phyloP scores from a whole-genome alignment of 192 early-diverging fungal species.

The Coemansia sp. region DNA sequence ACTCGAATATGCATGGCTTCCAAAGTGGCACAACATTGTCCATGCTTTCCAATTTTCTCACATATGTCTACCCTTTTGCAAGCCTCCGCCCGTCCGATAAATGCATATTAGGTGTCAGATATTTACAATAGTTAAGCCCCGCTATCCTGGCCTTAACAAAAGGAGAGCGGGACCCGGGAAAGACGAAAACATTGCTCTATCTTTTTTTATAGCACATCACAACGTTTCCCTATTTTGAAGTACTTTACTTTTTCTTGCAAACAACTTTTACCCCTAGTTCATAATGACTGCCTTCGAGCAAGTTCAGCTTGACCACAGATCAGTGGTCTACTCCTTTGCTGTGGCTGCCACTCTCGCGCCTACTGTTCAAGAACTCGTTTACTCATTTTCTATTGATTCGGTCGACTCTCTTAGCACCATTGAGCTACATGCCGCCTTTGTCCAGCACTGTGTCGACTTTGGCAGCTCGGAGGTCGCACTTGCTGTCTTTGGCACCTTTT shows the following conservation, averaged over 20 bases:
- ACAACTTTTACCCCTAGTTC: neutral
- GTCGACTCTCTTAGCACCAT: neutral
- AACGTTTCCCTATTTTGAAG: neutral
- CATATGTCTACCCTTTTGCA: too few relatives aligned
- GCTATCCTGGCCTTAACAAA: too few relatives aligned
- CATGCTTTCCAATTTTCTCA: neutral
- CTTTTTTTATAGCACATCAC: too few relatives aligned
- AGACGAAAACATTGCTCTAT: too few relatives aligned
- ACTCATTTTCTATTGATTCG: neutral
- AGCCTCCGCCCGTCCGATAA: too few relatives aligned
- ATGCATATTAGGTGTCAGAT: too few relatives aligned
- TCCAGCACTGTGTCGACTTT: too few relatives aligned
- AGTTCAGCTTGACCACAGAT: neutral
- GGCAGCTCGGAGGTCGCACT: too few relatives aligned
- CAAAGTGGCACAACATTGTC: neutral
- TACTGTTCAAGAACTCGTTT: neutral
- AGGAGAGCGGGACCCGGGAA: too few relatives aligned
- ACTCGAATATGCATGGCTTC: neutral
- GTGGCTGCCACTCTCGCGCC: neutral
- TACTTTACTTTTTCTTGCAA: neutral
- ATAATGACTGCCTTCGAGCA: neutral
- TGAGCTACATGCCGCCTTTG: slow-evolving; percentile 11
- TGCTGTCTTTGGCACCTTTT: too few relatives aligned
- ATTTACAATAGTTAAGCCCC: too few relatives aligned
- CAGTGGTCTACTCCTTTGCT: neutral